Conservation (phyloP, 2,329 filamentous ascomycete species). For the Fusarium hostae region DNA sequence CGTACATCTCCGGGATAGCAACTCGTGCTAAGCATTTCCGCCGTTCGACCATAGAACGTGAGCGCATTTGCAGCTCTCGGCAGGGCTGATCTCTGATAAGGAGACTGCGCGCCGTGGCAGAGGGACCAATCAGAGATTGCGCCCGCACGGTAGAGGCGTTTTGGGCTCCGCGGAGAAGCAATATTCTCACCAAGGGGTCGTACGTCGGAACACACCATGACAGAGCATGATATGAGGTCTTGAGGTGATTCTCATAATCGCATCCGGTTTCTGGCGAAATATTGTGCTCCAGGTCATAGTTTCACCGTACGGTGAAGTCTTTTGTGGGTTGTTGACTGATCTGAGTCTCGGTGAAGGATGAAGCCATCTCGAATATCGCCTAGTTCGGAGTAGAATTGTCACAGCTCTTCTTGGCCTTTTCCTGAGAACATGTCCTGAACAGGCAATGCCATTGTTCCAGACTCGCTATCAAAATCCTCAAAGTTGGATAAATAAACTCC, state of each 20-base stretch:
- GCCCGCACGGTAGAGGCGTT: neutral
- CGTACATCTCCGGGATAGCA: constrained; percentile 38
- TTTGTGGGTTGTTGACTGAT: constrained; percentile 16
- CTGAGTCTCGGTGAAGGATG: constrained; percentile 21
- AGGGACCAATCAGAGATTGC: constrained; percentile 33
- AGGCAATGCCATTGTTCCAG: neutral
- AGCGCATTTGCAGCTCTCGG: constrained; percentile 18
- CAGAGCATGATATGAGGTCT: constrained; percentile 27
- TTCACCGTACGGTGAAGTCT: constrained; percentile 7
- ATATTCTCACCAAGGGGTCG: constrained; percentile 21
- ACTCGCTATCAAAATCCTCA: neutral
- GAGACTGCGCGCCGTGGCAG: constrained; percentile 5
- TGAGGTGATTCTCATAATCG: constrained; percentile 14
- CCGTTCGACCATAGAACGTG: constrained; percentile 6
- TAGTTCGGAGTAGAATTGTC: neutral
- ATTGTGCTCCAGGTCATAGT: neutral
- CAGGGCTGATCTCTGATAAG: constrained; percentile 41
- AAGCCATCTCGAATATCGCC: constrained; percentile 6
- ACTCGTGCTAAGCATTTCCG: constrained; percentile 36
- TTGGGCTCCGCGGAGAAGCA: constrained; percentile 39
- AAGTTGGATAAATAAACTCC: neutral
- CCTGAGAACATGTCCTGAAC: neutral
- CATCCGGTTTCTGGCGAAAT: constrained; percentile 17
- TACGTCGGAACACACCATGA: constrained; percentile 38
- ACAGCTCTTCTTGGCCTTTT: neutral